Conservation (phyloP, 441 rosid species). For the Brassica balearica region DNA sequence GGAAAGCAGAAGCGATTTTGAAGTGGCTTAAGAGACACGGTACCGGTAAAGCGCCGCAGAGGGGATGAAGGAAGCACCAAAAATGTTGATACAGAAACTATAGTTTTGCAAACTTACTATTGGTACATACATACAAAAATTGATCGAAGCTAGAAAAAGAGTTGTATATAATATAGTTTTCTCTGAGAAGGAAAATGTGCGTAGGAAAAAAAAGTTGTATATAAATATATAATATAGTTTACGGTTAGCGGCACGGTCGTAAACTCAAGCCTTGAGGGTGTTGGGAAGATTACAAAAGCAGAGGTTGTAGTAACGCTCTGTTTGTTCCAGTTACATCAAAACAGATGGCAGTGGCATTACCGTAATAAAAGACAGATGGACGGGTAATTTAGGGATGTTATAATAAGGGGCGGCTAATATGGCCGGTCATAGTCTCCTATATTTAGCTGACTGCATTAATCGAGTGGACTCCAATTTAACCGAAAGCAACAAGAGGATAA, state of each 20-base stretch:
- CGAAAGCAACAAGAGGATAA: constrained; percentile 28
- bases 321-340: background rate
- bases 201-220: background rate
- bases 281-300: constrained; percentile 2
- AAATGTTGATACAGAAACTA: constrained; percentile 14
- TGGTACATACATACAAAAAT: constrained; percentile 17
- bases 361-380: background rate
- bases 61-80: constrained; percentile 12
- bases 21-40: constrained; percentile 41
- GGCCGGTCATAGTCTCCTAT: constrained; percentile 28
- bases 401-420: background rate
- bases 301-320: constrained; percentile 6
- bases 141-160: background rate
- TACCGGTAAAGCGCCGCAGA: constrained; percentile 29
- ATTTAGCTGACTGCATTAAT: constrained; percentile 10
- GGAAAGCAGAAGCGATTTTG: constrained; percentile 51
- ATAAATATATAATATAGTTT: constrained; percentile 3
- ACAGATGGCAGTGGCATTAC: constrained; percentile 12
- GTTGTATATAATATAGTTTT: constrained; percentile 20
- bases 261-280: background rate
- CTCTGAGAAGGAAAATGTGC: constrained; percentile 1
- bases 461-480: constrained; percentile 12
- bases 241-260: background rate
- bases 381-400: constrained; percentile 14
- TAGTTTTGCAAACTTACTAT: constrained; percentile 8